These are phyloP conservation scores for Quercus variabilis DNA, from an alignment of 306 rosid species.

Conservation along the genomic window DNA sequence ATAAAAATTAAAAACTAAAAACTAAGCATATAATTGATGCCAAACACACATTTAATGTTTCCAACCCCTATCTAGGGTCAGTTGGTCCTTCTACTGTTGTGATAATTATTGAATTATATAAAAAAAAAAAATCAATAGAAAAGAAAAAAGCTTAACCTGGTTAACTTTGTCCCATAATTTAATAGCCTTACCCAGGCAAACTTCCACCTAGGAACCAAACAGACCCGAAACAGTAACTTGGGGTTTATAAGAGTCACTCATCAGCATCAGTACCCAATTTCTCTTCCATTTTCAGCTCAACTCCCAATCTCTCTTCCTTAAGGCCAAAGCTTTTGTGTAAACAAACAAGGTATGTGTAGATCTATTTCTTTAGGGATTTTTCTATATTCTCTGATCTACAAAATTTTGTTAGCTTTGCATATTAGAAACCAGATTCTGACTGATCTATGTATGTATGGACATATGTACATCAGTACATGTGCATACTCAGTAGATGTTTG, in stretches of 20 bases:
- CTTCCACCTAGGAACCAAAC: slow-evolving; percentile 23
- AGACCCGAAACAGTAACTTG: slow-evolving; percentile 16
- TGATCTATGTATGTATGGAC: no score
- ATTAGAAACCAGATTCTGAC: not conserved
- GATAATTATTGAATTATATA: no score
- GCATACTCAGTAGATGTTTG: no score
- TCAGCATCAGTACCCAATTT: slow-evolving; percentile 10
- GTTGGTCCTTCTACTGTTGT: no score
- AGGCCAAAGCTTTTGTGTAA: not conserved
- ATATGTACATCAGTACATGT: no score
- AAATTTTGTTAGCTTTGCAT: not conserved
- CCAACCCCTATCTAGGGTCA: no score
- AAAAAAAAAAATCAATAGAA: no score
- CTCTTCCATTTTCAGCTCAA: slow-evolving; percentile 27
- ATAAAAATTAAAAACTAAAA: no score
- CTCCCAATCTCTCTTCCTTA: not conserved
- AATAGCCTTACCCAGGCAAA: not conserved
- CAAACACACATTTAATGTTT: no score
- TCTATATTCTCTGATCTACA: not conserved
- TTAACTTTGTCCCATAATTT: not conserved
- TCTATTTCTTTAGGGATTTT: not conserved
- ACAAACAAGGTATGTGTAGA: not conserved
- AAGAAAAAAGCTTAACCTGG: not conserved
- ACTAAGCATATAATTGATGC: rapidly evolving
- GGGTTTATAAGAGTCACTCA: slow-evolving; percentile 11